phyloP scores from a whole-genome alignment of 225 moss, liverwort and hornwort genomes.

The Sphagnum tenellum region DNA sequence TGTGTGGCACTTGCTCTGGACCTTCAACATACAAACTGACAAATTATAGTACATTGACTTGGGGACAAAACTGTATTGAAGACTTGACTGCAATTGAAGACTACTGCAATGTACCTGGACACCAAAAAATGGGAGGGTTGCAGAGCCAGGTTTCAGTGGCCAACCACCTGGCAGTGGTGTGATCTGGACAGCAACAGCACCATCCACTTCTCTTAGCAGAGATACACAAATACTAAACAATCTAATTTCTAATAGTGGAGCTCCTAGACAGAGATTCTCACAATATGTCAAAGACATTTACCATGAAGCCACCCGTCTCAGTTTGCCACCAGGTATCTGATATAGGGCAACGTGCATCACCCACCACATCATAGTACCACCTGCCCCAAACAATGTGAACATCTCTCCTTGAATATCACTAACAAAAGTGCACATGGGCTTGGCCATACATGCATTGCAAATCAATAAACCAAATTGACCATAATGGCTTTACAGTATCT shows the following conservation, averaged over 20 bases:
- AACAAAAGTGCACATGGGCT: too few relatives aligned
- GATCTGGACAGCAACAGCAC: slow-evolving; percentile 36
- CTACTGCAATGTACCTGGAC: slow-evolving; percentile 49
- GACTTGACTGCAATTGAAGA: neutral
- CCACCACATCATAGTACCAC: slow-evolving; percentile 95
- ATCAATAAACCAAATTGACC: too few relatives aligned
- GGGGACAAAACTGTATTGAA: neutral
- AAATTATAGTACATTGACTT: neutral
- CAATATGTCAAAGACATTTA: slow-evolving; percentile 4
- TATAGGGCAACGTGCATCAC: slow-evolving; percentile 84
- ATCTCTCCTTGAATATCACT: too few relatives aligned
- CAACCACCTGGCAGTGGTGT: slow-evolving; percentile 92
- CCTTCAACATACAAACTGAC: neutral
- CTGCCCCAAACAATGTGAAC: slow-evolving; percentile 4
- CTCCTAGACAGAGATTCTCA: too few relatives aligned
- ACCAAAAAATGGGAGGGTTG: slow-evolving; percentile 95
- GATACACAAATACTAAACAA: too few relatives aligned
- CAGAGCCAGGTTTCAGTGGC: slow-evolving; percentile 93
- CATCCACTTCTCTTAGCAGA: too few relatives aligned
- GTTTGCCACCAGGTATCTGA: slow-evolving; percentile 99
- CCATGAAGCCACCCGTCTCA: slow-evolving; percentile 98
- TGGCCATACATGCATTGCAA: too few relatives aligned
- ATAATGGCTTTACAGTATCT: too few relatives aligned
- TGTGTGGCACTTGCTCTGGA: neutral
- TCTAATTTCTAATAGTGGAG: too few relatives aligned